These are phyloP conservation scores for Lipomyces mesembrius DNA, from an alignment of 805 yeast species.

Conservation along the genomic window DNA sequence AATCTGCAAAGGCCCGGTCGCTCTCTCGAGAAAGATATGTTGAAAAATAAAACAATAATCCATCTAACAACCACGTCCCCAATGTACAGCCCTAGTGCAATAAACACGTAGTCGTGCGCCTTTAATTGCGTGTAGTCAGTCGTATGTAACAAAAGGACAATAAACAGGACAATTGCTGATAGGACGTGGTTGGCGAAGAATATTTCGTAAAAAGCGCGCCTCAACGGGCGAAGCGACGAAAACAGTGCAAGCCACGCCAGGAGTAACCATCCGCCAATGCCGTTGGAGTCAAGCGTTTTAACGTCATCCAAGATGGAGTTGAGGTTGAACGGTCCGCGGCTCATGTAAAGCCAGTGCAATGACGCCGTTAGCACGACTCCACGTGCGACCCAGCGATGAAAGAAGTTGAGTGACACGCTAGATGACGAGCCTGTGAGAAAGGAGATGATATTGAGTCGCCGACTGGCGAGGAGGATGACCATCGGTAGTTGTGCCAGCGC, in stretches of 20 bases:
- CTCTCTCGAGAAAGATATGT: constrained; percentile 13
- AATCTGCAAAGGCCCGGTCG: constrained; percentile 22
- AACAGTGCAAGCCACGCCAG: constrained; percentile 39
- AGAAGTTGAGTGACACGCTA: constrained; percentile 36
- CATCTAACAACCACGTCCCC: constrained; percentile 38
- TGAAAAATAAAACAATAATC: constrained; percentile 20
- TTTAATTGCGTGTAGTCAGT: constrained; percentile 31
- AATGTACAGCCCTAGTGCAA: constrained; percentile 39
- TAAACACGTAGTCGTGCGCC: constrained; percentile 38
- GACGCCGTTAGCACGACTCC: constrained; percentile 39
- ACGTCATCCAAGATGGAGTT: constrained; percentile 30
- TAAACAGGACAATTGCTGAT: constrained; percentile 39
- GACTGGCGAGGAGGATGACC: constrained; percentile 37
- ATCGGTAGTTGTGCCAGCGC: constrained; percentile 41
- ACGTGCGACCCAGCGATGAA: constrained; percentile 43
- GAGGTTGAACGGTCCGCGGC: constrained; percentile 33
- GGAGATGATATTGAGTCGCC: constrained; percentile 33
- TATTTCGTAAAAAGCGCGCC: constrained; percentile 37
- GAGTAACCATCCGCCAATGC: constrained; percentile 39
- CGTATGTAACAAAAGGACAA: constrained; percentile 36
- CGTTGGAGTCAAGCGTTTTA: constrained; percentile 32
- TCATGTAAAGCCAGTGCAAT: constrained; percentile 38
- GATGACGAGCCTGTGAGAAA: constrained; percentile 38
- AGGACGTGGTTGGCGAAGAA: constrained; percentile 40
- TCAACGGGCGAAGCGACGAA: constrained; percentile 43